Percentiles rank a stretch among this genome's conserved stretches.
These are phyloP conservation scores for Alloteropsis semialata DNA, from an alignment of 176 grass and related monocot genomes.

Conservation along the genomic window DNA sequence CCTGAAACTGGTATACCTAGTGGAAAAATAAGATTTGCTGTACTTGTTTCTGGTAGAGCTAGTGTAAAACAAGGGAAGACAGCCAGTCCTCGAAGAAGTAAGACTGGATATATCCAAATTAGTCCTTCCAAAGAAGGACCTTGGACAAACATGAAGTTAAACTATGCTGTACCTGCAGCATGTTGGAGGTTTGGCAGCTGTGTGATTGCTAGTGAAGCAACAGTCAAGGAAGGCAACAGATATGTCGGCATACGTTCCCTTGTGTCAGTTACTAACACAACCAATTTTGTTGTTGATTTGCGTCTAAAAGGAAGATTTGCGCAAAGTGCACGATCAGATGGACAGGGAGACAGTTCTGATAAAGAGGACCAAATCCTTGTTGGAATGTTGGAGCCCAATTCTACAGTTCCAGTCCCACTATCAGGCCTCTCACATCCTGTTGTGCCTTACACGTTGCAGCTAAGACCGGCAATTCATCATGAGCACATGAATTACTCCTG, in stretches of 20 bases:
- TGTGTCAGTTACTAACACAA: conserved; percentile 81
- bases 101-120: conserved; percentile 79
- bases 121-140: conserved; percentile 91
- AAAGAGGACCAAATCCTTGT: conserved; percentile 60
- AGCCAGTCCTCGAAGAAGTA: conserved; percentile 39
- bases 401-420: conserved; percentile 67
- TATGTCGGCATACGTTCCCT: conserved; percentile 88
- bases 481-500: conserved; percentile 58
- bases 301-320: conserved; percentile 56
- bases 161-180: conserved; percentile 83
- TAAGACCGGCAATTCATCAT: conserved; percentile 50
- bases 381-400: conserved; percentile 68
- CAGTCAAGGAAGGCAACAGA: conserved; percentile 78
- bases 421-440: conserved; percentile 60
- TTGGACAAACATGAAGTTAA: conserved; percentile 93
- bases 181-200: conserved; percentile 92
- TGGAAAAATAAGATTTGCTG: conserved; percentile 83
- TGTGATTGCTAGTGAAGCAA: conserved; percentile 91
- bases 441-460: conserved; percentile 60
- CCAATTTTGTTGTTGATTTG: conserved; percentile 63
- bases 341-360: conserved; percentile 51
- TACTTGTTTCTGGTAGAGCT: conserved; percentile 64
- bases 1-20: conserved; percentile 43
- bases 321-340: conserved; percentile 38
- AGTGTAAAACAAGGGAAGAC: conserved; percentile 38